Evolutionary conservation across 805 yeast genomes (phyloP), one percentile per base, ranked within the genome.

Genomic region (Wickerhamomyces bisporus): DNA sequence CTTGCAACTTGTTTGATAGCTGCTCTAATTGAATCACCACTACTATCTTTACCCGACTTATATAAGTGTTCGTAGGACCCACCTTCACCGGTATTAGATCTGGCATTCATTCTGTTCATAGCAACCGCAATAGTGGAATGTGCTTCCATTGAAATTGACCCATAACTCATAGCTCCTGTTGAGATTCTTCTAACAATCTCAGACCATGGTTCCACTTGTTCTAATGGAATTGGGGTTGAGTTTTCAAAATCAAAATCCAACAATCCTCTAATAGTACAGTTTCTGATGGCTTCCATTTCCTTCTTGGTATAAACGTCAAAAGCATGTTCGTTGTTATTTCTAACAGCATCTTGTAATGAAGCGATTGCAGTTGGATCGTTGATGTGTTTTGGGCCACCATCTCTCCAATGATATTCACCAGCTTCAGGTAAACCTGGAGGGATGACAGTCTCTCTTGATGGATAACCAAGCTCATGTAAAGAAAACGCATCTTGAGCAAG

Each of bases 111-210:
- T 61, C 98, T 74, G 71, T 91, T 91, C 98, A 91, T 91, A 33
- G 98, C 98, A 39, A 91, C 95, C 12, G 98, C 98, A 52, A 91
- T 70, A 10, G 98, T 91, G 4, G 97, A 87, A 65, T 91, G 98
- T 3, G 97, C 89, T 65, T 91, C 98, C 95, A 89, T 85, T 5
- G 98, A 91, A 58, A 91, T 91, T 34, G 98, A 91, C 58, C 98
- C 98, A 58, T 93, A 91, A 2, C 97, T 89, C 98, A 91, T 91
- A 37, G 98, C 98, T 68, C 98, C 98, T n/a, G 98, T 89, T 47
- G 89, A 89, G 61, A 93, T 93, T 55, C 98, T 77, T 54, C 96
- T 81, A 25, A 89, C 98, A 61, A 91, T 91, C 63, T 91, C 98
- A 26, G 98, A 93, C 98, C 98, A 91, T 32, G 98, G 98, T 70